Evolutionary conservation across 2,329 filamentous ascomycete species (phyloP), one percentile per base, ranked within the genome.

Genomic region (Monosporascus ibericus): DNA sequence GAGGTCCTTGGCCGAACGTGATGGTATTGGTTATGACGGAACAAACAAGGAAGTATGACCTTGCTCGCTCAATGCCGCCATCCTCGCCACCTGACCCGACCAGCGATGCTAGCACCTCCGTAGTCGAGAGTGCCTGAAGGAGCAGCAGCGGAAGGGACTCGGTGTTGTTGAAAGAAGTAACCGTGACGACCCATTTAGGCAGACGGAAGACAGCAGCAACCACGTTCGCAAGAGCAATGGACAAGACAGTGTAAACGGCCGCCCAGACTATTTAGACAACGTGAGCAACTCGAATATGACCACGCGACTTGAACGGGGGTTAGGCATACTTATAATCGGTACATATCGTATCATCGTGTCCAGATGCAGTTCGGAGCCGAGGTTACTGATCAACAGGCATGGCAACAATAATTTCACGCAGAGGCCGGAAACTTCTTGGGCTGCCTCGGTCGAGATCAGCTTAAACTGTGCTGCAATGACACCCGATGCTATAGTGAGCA

Each of bases 31-130:
- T 74, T 39, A 82, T 68, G 55, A 81, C 80, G 9, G 79, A 74
- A 54, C 79, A 81, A 55, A 82, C 73, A 7, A 83, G 66, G 60
- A 82, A 81, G 60, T 81, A 83, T n/a, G 76, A 78, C 53, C 81
- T 75, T 7, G 79, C 79, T 18, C 80, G 70, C 40, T 75, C 70
- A 36, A 82, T 67, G 1, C 75, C 77, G 11, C 69, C 69, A 2
- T 68, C 71, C 47, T 77, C 73, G 22, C 68, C 65, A 5, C 70
- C 66, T 9, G 48, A 11, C 20, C 65, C 65, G 18, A 71, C 61
- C 25, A 81, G 67, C 6, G 70, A 59, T 27, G 70, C 61, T 7
- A 82, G 67, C 24, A 80, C 75, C 2, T 77, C 78, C 0, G 79
- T 79, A 9, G 75, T 70, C 42, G 75, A 70, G 27, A 83, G 68